Evolutionary conservation across 1,284 basidiomycete species (phyloP).

Genomic region (Ceratobasidium sp.): DNA sequence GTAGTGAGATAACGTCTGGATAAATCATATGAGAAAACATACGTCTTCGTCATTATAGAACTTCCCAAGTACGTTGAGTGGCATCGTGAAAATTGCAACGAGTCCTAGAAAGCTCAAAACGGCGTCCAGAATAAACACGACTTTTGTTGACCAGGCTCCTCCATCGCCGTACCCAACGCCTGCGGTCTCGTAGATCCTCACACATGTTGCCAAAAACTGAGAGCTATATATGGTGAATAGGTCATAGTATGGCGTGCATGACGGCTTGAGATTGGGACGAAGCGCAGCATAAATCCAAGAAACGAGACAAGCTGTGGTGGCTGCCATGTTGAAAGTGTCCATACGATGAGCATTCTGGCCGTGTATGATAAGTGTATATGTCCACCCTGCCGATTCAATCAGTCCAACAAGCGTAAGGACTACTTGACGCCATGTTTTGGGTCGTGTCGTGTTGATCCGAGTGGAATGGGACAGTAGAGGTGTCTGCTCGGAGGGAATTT

Average conservation of each 20-base stretch:
- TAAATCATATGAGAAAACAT: constrained; percentile 57
- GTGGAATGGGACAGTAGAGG: neutral
- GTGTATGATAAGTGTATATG: neutral
- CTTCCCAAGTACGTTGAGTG: neutral
- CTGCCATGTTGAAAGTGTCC: neutral
- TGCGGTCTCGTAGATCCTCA: constrained; percentile 7
- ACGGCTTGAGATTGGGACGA: constrained; percentile 18
- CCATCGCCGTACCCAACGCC: neutral
- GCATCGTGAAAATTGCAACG: constrained; percentile 54
- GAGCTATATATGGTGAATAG: constrained; percentile 32
- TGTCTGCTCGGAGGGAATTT: constrained; percentile 11
- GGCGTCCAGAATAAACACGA: constrained; percentile 51
- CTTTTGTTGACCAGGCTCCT: too few relatives aligned
- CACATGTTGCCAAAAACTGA: constrained; percentile 19
- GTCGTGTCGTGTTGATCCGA: neutral
- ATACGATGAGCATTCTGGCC: neutral
- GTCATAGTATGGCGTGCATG: constrained; percentile 30
- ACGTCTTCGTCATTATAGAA: constrained; percentile 70
- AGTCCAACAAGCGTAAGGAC: neutral
- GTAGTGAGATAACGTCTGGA: neutral
- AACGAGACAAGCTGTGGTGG: neutral
- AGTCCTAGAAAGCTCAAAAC: constrained; percentile 68
- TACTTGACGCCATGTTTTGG: constrained; percentile 27
- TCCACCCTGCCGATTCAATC: neutral
- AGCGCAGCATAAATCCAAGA: constrained; percentile 37